phyloP scores from a whole-genome alignment of 1,139 yeast genomes.

The Kurtzmaniella quercitrusa region DNA sequence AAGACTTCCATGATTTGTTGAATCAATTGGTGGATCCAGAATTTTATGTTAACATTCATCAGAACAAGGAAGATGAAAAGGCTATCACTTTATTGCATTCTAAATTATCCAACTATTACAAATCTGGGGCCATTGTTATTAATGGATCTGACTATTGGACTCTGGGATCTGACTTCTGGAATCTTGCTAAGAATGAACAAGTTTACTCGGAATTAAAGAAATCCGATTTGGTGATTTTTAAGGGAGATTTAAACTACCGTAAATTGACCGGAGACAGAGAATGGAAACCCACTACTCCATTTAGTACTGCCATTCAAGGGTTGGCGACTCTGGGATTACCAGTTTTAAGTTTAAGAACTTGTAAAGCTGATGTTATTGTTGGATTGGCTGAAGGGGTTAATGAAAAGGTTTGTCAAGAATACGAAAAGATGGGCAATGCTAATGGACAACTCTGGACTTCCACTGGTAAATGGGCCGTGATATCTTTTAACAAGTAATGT shows the following conservation, averaged over 20 bases:
- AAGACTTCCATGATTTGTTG: slow-evolving; percentile 64
- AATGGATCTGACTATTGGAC: slow-evolving; percentile 86
- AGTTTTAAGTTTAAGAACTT: slow-evolving; percentile 76
- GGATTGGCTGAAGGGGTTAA: slow-evolving; percentile 74
- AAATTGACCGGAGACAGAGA: slow-evolving; percentile 85
- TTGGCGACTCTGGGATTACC: slow-evolving; percentile 60
- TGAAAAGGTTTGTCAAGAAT: slow-evolving; percentile 57
- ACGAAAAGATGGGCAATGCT: slow-evolving; percentile 56
- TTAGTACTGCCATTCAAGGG: slow-evolving; percentile 63
- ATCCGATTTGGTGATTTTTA: slow-evolving; percentile 74
- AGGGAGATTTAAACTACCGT: slow-evolving; percentile 95
- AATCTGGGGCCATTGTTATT: slow-evolving; percentile 49
- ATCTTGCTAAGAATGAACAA: slow-evolving; percentile 47
- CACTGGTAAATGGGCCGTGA: slow-evolving; percentile 91
- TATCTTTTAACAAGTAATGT: slow-evolving; percentile 18
- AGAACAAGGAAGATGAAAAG: slow-evolving; percentile 14
- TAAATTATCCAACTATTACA: slow-evolving; percentile 45
- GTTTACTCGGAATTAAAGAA: slow-evolving; percentile 43
- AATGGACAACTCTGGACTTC: slow-evolving; percentile 77
- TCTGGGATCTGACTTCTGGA: slow-evolving; percentile 66
- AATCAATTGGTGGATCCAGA: slow-evolving; percentile 50
- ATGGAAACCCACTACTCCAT: slow-evolving; percentile 84
- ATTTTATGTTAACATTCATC: slow-evolving; percentile 49
- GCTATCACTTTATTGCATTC: slow-evolving; percentile 41
- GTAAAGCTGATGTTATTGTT: slow-evolving; percentile 95